Evolutionary conservation across 768 basidiomycete species (phyloP).

Genomic region (Leccinum disarticulatum): DNA sequence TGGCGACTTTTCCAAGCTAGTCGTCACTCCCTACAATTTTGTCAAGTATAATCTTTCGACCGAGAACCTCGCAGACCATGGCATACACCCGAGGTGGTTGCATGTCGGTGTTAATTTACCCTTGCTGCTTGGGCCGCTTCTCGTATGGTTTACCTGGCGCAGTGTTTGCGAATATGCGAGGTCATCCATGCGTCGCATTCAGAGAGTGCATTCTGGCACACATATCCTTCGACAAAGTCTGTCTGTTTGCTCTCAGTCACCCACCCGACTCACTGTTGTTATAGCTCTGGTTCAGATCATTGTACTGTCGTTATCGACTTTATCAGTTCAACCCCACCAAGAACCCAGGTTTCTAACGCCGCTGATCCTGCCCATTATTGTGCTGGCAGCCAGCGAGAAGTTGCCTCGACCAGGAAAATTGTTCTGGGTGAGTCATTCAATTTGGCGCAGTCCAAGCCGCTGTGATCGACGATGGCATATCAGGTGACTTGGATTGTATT

Average conservation of each 20-base stretch:
- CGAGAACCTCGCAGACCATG: slow-evolving; percentile 39
- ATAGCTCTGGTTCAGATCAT: slow-evolving; percentile 34
- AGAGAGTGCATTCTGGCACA: slow-evolving; percentile 11
- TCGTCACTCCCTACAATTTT: slow-evolving; percentile 40
- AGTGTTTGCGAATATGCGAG: slow-evolving; percentile 8
- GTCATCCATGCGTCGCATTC: neutral
- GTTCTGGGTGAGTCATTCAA: slow-evolving; percentile 34
- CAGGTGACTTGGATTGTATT: slow-evolving; percentile 30
- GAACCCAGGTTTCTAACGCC: slow-evolving; percentile 41
- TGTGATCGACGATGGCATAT: neutral
- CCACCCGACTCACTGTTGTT: slow-evolving; percentile 2
- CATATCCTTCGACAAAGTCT: slow-evolving; percentile 20
- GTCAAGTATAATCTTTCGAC: slow-evolving; percentile 37
- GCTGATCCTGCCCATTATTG: slow-evolving; percentile 34
- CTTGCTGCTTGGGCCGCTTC: slow-evolving; percentile 37
- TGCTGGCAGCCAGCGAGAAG: slow-evolving; percentile 29
- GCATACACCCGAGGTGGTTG: slow-evolving; percentile 42
- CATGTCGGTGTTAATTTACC: slow-evolving; percentile 41
- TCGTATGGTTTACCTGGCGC: slow-evolving; percentile 24
- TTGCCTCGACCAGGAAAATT: slow-evolving; percentile 24
- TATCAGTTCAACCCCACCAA: slow-evolving; percentile 40
- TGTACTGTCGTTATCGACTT: slow-evolving; percentile 26
- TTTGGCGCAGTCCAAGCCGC: neutral
- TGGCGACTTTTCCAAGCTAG: slow-evolving; percentile 16
- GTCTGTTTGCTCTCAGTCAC: neutral